These are phyloP conservation scores for Plenodomus tracheiphilus DNA, from an alignment of 2,329 filamentous ascomycete species.

Conservation along the genomic window DNA sequence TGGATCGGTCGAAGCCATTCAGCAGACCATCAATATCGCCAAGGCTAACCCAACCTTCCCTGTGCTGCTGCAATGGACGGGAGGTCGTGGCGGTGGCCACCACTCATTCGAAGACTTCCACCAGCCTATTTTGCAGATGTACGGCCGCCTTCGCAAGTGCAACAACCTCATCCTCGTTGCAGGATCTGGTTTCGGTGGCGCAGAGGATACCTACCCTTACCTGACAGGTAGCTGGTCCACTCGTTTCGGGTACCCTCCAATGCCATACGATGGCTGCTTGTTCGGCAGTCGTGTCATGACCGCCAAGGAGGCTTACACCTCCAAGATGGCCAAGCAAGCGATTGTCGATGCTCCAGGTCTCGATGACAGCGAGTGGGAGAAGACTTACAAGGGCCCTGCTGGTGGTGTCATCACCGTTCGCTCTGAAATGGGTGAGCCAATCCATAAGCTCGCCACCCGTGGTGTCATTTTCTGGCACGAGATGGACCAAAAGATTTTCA, in stretches of 20 bases:
- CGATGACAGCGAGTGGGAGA: constrained; percentile 51
- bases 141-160: constrained; percentile 50
- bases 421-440: constrained; percentile 99
- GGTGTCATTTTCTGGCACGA: constrained; percentile 97
- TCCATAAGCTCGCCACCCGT: constrained; percentile 96
- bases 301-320: constrained; percentile 52
- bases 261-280: constrained; percentile 54
- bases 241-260: constrained; percentile 48
- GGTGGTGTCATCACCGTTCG: constrained; percentile 95
- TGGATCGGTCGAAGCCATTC: constrained; percentile 51
- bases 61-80: constrained; percentile 55
- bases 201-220: constrained; percentile 54
- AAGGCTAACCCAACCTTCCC: constrained; percentile 52
- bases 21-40: constrained; percentile 53
- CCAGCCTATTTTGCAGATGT: constrained; percentile 53
- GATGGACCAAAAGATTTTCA: constrained; percentile 99
- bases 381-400: constrained; percentile 66
- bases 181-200: constrained; percentile 53
- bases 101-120: constrained; percentile 57
- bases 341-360: constrained; percentile 51
- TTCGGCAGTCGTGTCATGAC: constrained; percentile 55
- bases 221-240: constrained; percentile 51
- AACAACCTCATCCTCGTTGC: constrained; percentile 53
- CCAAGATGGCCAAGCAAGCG: constrained; percentile 48
- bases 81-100: constrained; percentile 55